phyloP scores from a whole-genome alignment of 768 basidiomycete genomes.

The Rhodotorula graminis region DNA sequence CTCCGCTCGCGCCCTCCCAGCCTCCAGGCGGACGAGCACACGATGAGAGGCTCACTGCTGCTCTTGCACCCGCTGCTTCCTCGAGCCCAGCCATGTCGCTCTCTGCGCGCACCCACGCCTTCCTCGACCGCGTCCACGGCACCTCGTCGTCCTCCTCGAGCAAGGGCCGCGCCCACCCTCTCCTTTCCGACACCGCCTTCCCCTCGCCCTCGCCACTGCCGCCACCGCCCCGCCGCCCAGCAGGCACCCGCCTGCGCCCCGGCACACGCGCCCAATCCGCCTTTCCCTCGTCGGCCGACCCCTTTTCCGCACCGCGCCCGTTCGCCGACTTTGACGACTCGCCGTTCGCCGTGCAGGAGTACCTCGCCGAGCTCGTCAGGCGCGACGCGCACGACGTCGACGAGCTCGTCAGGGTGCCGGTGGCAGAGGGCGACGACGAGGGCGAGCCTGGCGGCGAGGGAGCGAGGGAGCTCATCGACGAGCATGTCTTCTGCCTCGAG shows the following conservation, averaged over 20 bases:
- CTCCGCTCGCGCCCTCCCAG: no score
- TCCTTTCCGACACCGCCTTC: not conserved
- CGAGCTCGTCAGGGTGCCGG: slow-evolving; percentile 68
- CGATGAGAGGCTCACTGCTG: no score
- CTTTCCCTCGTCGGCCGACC: not conserved
- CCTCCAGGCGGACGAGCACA: no score
- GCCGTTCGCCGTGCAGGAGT: slow-evolving; percentile 91
- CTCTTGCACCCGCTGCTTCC: no score
- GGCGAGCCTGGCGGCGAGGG: slow-evolving; percentile 47
- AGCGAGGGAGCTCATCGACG: slow-evolving; percentile 61
- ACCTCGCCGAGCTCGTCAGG: slow-evolving; percentile 79
- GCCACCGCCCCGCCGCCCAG: no score
- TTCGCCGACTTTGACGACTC: slow-evolving; percentile 58
- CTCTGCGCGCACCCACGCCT: no score
- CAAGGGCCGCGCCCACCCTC: no score
- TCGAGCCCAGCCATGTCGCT: no score
- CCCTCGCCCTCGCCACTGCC: not conserved
- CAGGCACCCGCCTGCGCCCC: not conserved
- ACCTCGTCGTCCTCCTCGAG: no score
- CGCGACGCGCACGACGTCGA: slow-evolving; percentile 84
- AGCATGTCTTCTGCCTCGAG: slow-evolving; percentile 78
- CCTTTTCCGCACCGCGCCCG: slow-evolving; percentile 32
- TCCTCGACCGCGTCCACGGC: no score
- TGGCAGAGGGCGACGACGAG: slow-evolving; percentile 44
- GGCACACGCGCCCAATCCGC: not conserved